Evolutionary conservation across 371 early-diverging fungal species (phyloP).

Genomic region (Catenaria anguillulae): DNA sequence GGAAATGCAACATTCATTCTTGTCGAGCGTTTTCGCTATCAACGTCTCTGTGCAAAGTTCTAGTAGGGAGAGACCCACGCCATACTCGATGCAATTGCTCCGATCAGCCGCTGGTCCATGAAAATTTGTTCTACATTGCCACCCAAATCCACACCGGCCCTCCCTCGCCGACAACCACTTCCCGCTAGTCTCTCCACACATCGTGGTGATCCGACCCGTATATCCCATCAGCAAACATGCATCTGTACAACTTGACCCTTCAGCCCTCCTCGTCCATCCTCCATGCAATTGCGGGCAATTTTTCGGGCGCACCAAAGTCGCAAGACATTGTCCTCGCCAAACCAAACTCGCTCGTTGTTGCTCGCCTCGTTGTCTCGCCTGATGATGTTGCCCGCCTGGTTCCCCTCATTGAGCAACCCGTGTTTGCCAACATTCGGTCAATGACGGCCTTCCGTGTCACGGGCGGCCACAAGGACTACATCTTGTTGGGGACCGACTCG

Average conservation of each 20-base stretch:
- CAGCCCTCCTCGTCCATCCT: conserved; percentile 65
- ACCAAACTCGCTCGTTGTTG: conserved; percentile 56
- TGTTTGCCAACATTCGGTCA: conserved; percentile 76
- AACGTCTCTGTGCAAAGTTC: too few relatives aligned
- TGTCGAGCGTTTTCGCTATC: too few relatives aligned
- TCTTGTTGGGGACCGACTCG: conserved; percentile 80
- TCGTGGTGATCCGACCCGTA: too few relatives aligned
- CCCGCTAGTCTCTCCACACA: too few relatives aligned
- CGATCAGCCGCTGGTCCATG: too few relatives aligned
- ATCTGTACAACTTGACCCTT: conserved; percentile 79
- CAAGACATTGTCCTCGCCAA: conserved; percentile 84
- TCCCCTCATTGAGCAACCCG: conserved; percentile 42
- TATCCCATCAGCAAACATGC: too few relatives aligned
- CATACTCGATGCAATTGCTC: too few relatives aligned
- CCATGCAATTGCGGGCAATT: conserved; percentile 75
- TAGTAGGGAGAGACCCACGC: too few relatives aligned
- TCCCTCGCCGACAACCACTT: too few relatives aligned
- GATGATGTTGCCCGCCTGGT: conserved; percentile 46
- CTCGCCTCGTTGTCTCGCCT: conserved; percentile 29
- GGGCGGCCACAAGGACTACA: conserved; percentile 57
- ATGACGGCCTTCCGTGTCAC: conserved; percentile 39
- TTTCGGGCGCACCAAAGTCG: conserved; percentile 62
- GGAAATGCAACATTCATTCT: too few relatives aligned
- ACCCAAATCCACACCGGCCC: too few relatives aligned
- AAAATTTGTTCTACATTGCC: too few relatives aligned